These are phyloP conservation scores for Hericium coralloides DNA, from an alignment of 768 basidiomycete genomes.

Conservation along the genomic window DNA sequence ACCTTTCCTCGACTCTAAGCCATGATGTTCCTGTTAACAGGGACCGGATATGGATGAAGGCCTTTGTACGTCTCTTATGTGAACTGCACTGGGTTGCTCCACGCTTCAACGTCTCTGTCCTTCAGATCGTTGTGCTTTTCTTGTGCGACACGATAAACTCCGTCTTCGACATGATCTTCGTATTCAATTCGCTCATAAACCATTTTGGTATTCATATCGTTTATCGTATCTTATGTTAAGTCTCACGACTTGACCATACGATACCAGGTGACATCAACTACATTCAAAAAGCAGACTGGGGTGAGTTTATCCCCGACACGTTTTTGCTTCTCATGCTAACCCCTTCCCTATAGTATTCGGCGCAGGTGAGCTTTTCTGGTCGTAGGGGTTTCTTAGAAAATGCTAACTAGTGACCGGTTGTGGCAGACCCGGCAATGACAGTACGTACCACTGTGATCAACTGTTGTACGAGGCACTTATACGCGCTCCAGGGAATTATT, in stretches of 20 bases:
- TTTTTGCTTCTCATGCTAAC: neutral
- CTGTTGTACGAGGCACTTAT: neutral
- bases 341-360: neutral
- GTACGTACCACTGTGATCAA: constrained; percentile 17
- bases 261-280: neutral
- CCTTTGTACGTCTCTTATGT: neutral
- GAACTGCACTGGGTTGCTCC: neutral
- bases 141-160: constrained; percentile 5
- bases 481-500: constrained; percentile 31
- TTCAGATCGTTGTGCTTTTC: constrained; percentile 1
- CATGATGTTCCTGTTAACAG: neutral
- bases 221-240: neutral
- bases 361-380: neutral
- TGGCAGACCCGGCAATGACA: constrained; percentile 35
- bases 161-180: constrained; percentile 4
- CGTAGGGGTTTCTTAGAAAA: neutral
- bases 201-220: neutral
- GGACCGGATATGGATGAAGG: constrained; percentile 5
- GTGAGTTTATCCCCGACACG: neutral
- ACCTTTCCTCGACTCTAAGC: too few relatives aligned
- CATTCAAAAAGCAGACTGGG: constrained; percentile 4
- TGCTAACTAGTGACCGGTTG: too few relatives aligned
- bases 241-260: too few relatives aligned
- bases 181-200: constrained; percentile 3
- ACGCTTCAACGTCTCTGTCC: neutral